Conservation (phyloP, 306 rosid genomes). For the Gynostemma pentaphyllum region DNA sequence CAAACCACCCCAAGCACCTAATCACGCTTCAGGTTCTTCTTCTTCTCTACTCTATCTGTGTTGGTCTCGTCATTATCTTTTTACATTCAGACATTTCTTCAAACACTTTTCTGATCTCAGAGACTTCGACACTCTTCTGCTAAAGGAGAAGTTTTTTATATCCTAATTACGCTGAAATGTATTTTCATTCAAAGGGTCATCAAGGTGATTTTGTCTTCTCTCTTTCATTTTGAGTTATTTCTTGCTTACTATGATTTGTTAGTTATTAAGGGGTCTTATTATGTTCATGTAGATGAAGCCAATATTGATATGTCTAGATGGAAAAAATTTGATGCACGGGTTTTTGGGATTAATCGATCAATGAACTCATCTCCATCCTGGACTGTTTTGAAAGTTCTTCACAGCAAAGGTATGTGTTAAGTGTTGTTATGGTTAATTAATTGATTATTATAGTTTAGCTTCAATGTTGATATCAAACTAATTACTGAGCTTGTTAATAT, state of each 20-base stretch:
- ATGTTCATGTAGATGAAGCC: constrained; percentile 2
- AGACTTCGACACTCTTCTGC: constrained; percentile 17
- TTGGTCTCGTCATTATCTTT: not conserved
- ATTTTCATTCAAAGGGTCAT: constrained; percentile 2
- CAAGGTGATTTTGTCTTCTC: constrained; percentile 7
- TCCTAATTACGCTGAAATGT: constrained; percentile 8
- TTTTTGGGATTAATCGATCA: constrained; percentile 18
- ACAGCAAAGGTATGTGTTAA: constrained; percentile 13
- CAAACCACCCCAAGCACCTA: constrained; percentile 13
- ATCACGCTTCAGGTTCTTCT: constrained; percentile 19
- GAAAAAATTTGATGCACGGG: constrained; percentile 23
- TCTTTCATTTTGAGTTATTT: not conserved
- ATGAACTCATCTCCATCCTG: constrained; percentile 19
- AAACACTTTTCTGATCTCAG: constrained; percentile 19
- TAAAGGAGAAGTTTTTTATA: constrained; percentile 5
- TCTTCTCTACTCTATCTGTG: not conserved
- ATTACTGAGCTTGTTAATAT: not conserved
- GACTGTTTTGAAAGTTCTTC: constrained; percentile 26
- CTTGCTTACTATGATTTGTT: not conserved
- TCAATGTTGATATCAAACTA: not conserved
- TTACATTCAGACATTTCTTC: constrained; percentile 12
- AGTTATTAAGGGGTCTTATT: not conserved
- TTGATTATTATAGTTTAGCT: not conserved
- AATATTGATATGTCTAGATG: constrained; percentile 23
- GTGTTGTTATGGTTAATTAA: not conserved